Evolutionary conservation across 2,329 filamentous ascomycete genomes (phyloP), one percentile per base, ranked within the genome.

Genomic region (Xylaria sp.): DNA sequence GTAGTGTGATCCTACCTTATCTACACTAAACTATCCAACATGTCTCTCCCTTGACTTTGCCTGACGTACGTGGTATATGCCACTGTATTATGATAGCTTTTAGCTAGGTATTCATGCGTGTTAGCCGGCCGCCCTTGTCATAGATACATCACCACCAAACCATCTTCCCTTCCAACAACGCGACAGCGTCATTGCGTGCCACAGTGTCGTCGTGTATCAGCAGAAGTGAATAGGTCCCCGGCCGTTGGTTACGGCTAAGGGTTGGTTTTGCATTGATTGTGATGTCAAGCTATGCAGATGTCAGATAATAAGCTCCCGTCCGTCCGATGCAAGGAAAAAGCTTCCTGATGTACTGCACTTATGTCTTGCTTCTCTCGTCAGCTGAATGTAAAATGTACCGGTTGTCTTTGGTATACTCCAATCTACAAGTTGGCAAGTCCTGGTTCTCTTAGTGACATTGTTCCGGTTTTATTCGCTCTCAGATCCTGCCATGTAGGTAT

Each of bases 291-390:
- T 64, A 33, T 64, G 49, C 63, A 66, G 40, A 54, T 36, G 56
- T 33, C 56, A 56, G 40, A 56, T 44, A 71, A 65, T 67, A 67
- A 70, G 65, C 69, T 71, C 63, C 46, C 20, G 54, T 51, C 57
- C 36, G 38, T 40, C 59, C 26, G n/a, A 57, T 56, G 61, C 57
- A 7, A 59, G 49, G 23, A 46, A 46, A 54, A 49, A 56, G 49
- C 46, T 49, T 63, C 17, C 36, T 17, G 38, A 49, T 31, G 51
- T 20, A 59, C 28, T 31, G 62, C 11, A 7, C 36, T 62, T 26
- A 42, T 68, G 67, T 66, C 67, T 63, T 66, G 31, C 58, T 51
- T 67, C 31, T 23, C 38, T 65, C 40, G 48, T 40, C 59, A 61
- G 51, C 31, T 59, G 38, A 68, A 63, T 13, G 48, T 51, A 54